phyloP scores from a whole-genome alignment of 1,284 basidiomycete species.

The Ustilago crameri region DNA sequence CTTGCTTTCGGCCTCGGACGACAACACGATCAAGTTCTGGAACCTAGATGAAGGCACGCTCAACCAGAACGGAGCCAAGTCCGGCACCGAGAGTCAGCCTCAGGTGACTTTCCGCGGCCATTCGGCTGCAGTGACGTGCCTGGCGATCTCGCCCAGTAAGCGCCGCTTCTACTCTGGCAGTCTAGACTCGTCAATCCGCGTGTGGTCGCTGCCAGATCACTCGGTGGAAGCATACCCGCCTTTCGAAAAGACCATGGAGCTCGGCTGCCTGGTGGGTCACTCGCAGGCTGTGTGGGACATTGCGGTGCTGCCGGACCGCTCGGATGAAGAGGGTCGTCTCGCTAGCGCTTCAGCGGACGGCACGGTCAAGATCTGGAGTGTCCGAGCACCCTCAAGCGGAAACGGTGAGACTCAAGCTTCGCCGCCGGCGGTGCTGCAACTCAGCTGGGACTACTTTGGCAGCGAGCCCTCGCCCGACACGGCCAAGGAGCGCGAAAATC shows the following conservation, averaged over 20 bases:
- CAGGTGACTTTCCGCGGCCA: conserved; percentile 92
- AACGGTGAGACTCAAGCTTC: conserved; percentile 17
- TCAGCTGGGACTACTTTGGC: conserved; percentile 80
- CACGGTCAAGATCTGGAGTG: conserved; percentile 85
- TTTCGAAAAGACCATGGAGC: conserved; percentile 80
- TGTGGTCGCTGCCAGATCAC: conserved; percentile 77
- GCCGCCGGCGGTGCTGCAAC: conserved; percentile 50
- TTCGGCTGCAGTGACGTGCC: conserved; percentile 87
- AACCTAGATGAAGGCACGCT: conserved; percentile 71
- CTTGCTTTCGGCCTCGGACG: conserved; percentile 90
- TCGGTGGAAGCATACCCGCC: conserved; percentile 78
- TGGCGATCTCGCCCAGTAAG: conserved; percentile 82
- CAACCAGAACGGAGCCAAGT: conserved; percentile 39
- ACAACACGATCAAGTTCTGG: conserved; percentile 96
- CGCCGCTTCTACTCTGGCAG: conserved; percentile 88
- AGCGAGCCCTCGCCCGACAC: conserved; percentile 68
- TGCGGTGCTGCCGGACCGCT: conserved; percentile 70
- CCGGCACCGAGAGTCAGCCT: conserved; percentile 34
- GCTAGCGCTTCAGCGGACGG: conserved; percentile 92
- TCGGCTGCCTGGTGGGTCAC: conserved; percentile 87
- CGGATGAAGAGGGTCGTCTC: conserved; percentile 72
- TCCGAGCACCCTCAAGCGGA: conserved; percentile 6
- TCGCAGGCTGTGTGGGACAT: conserved; percentile 96
- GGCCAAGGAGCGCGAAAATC: conserved; percentile 69
- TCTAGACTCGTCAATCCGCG: conserved; percentile 88